phyloP scores from a whole-genome alignment of 352 stramenopile species.

The Globisporangium lucens region DNA sequence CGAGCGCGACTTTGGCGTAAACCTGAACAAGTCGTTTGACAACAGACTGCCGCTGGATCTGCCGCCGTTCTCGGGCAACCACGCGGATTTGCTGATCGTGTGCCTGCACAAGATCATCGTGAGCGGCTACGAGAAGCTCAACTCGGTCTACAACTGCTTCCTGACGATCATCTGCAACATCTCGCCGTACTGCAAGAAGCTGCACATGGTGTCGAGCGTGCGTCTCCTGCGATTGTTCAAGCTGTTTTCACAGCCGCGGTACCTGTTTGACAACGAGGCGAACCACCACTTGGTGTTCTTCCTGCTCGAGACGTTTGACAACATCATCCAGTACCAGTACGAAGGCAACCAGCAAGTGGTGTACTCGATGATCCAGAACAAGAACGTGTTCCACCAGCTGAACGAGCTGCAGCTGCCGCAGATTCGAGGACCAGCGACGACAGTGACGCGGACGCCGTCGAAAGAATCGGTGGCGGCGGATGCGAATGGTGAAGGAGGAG shows the following conservation, averaged over 20 bases:
- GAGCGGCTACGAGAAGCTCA: conserved; percentile 95
- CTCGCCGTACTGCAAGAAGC: conserved; percentile 96
- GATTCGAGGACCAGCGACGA: conserved; percentile 41
- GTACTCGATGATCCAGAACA: conserved; percentile 97
- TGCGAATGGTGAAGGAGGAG: conserved; percentile 14
- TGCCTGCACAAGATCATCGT: conserved; percentile 98
- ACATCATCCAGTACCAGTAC: conserved; percentile 99
- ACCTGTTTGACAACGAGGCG: conserved; percentile 94
- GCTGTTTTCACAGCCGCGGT: conserved; percentile 92
- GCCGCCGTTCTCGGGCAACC: conserved; percentile 93
- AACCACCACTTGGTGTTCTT: conserved; percentile 96
- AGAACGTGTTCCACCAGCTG: conserved; percentile 92
- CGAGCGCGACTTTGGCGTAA: conserved; percentile 96
- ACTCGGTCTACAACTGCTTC: conserved; percentile 98
- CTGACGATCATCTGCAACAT: conserved; percentile 99
- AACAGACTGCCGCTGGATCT: conserved; percentile 93
- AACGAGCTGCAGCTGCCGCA: conserved; percentile 89
- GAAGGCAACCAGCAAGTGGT: conserved; percentile 96
- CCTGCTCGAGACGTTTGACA: conserved; percentile 98
- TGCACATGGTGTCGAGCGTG: conserved; percentile 94
- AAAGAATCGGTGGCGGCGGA: conserved; percentile 9
- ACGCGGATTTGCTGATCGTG: conserved; percentile 96
- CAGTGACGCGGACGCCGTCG: conserved; percentile 1
- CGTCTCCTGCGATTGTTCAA: conserved; percentile 98
- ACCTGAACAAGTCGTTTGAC: conserved; percentile 95